Base-by-base conservation (phyloP, 2,329 filamentous ascomycete genomes). In the Didymella lethalis region DNA sequence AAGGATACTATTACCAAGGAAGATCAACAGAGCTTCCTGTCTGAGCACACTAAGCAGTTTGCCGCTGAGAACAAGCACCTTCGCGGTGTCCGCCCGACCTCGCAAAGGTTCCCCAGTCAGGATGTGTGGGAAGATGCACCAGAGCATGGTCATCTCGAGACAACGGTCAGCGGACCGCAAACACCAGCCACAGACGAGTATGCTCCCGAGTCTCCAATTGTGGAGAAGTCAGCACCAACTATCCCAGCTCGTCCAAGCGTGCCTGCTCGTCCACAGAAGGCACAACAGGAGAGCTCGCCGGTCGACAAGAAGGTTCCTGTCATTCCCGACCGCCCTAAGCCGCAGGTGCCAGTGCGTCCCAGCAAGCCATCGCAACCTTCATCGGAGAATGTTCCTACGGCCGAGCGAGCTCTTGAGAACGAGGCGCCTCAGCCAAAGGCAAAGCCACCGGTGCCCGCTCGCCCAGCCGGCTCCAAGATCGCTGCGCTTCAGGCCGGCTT, bases 111-210 rank as follows among this genome's bases (percentile, higher is more conserved):
- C 75, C 94, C 94, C 0, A 97, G 93, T 74, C 88, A 88, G 54
- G 94, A 98, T 77, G 88, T 97, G 41, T 97, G 94, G 94, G 94
- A 98, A 79, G 94, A 98, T 75, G 88, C 86, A 0, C 94, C 94
- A 1, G 92, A 96, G 68, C 94, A 91, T 70, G 85, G 91, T 57
- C 85, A 90, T 63, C 84, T 96, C 20, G 88, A 93, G 70, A 90
- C 93, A 0, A 93, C 90, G 0, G 88, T 96, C 48, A 78, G 74
- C 59, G 69, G 66, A 40, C 85, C 84, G 54, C 80, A 83, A 28
- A 81, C 84, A 2, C 80, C 81, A 23, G 82, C 84, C 62, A 78
- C 77, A 25, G 76, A 73, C 28, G 77, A 79, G 47, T 75, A 75
- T 45, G 73, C 70, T 8, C 73, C 75, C 18, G 73, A 75, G 11